Evolutionary conservation across 1,139 yeast species (phyloP).

Genomic region (Candida pseudocylindracea): DNA sequence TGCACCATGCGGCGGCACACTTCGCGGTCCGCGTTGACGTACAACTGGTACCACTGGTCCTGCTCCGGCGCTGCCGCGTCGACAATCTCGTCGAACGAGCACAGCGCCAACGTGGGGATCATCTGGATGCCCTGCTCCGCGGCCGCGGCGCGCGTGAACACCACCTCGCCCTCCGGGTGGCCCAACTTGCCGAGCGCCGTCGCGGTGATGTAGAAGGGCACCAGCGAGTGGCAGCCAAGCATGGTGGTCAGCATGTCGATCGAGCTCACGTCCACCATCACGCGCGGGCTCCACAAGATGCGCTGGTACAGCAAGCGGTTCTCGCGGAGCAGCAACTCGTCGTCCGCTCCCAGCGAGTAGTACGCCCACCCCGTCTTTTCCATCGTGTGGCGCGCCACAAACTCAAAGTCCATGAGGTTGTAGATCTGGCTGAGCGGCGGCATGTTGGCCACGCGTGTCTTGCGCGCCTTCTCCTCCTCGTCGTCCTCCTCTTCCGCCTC

Average conservation of each 20-base stretch:
- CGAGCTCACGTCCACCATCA: conserved; percentile 46
- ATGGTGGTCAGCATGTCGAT: conserved; percentile 1
- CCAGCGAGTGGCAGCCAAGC: conserved; percentile 3
- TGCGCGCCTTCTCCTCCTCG: conserved; percentile 8
- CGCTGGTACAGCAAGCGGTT: conserved; percentile 79
- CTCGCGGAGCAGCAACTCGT: conserved; percentile 73
- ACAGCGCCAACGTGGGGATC: conserved; percentile 33
- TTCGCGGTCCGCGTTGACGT: conserved; percentile 25
- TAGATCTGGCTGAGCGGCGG: conserved; percentile 52
- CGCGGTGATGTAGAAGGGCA: conserved; percentile 35
- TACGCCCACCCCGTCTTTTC: conserved; percentile 77
- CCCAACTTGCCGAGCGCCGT: conserved; percentile 35
- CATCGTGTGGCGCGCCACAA: conserved; percentile 58
- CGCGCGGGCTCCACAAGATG: conserved; percentile 63
- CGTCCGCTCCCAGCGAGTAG: conserved; percentile 82
- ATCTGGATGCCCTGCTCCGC: conserved; percentile 24
- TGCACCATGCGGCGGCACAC: conserved; percentile 36
- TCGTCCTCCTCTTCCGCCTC: conserved; percentile 7
- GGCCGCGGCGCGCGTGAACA: conserved; percentile 25
- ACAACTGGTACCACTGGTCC: conserved; percentile 19
- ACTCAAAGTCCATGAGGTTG: conserved; percentile 64
- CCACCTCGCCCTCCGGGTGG: conserved; percentile 30
- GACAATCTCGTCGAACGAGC: conserved; percentile 31
- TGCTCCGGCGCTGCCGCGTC: conserved; percentile 16
- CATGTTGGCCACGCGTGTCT: conserved; percentile 9